A percentile compares a stretch with the other conserved stretches of the same genome.
Evolutionary conservation across 495 filamentous ascomycete genomes (phyloP).

Genomic region (Penicillium argentinense): DNA sequence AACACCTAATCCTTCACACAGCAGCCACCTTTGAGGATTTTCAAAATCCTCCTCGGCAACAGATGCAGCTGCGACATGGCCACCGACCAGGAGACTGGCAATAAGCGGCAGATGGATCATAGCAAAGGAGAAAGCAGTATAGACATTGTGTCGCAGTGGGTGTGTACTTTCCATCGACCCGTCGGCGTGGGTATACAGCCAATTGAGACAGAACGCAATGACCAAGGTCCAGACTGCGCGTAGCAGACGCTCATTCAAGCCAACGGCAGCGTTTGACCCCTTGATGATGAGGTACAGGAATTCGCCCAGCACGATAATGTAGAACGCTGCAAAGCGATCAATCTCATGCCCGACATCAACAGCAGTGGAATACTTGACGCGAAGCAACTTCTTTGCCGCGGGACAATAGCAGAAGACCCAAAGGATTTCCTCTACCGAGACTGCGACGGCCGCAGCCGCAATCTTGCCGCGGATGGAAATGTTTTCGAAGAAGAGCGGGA

Average conservation of each 20-base stretch:
- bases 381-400: conserved; percentile 32
- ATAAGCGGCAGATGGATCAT: conserved; percentile 41
- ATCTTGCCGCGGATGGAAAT: conserved; percentile 39
- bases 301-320: conserved; percentile 51
- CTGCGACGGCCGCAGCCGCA: conserved; percentile 35
- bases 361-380: conserved; percentile 35
- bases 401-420: conserved; percentile 39
- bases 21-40: conserved; percentile 34
- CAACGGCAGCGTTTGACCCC: conserved; percentile 35
- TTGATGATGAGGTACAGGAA: conserved; percentile 47
- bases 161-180: conserved; percentile 33
- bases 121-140: conserved; percentile 34
- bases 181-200: conserved; percentile 42
- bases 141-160: conserved; percentile 34
- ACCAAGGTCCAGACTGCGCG: conserved; percentile 43
- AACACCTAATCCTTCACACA: conserved; percentile 36
- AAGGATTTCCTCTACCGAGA: conserved; percentile 29
- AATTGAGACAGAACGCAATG: conserved; percentile 49
- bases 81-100: conserved; percentile 38
- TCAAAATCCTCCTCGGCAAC: conserved; percentile 24
- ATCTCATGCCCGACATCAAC: conserved; percentile 48
- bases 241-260: conserved; percentile 34
- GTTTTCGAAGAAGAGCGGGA: conserved; percentile 38
- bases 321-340: conserved; percentile 50
- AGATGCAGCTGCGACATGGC: conserved; percentile 36